Evolutionary conservation across 345 rosid genomes (phyloP), one percentile per base, ranked within the genome.

Genomic region (Arabidopsis suecica): DNA sequence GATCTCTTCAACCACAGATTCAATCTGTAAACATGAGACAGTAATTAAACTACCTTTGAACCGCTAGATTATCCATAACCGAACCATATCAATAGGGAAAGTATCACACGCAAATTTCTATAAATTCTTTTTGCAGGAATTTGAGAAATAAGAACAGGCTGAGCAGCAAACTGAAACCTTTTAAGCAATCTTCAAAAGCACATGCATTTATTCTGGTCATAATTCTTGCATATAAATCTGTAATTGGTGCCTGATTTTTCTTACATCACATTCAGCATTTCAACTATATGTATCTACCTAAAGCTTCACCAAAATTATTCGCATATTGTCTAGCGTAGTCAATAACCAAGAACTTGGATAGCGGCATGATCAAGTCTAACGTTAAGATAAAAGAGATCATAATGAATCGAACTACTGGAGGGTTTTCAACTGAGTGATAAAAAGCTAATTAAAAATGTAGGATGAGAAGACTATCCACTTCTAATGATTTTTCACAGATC

Each of bases 1-100:
- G 23, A 53, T 25, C 50, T 37, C 22, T 36, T 51, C 30, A 67
- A 22, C 70, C 34, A 44, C 42, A 58, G 44, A 58, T 58, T 34
- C 63, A 58, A 58, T 10, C 28, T 34, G 44, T 16, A 9, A 42
- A 22, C 33, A 61, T 28, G 37, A 62, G 53, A 44, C 28, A 18
- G 25, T 49, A 23, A 12, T 48, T 22, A 16, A 3, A 3, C 3
- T 16, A 65, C 44, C 11, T 48, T 65, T 48, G 32, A 7, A 9
- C n/a, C 28, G 47, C n/a, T 11, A 47, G 3, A 45, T 32, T 16
- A 16, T 6, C 30, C n/a, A 47, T 32, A 30, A 45, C 45, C 4
- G 1, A 65, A 48, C 42, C 32, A 65, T 5, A 33, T 25, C n/a
- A 14, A 18, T 22, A 32, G 56, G 33, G 2, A 38, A 45, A 45